Evolutionary conservation across 129 eudicot genomes (phyloP).

Genomic region (Chrysanthemum seticuspe): DNA sequence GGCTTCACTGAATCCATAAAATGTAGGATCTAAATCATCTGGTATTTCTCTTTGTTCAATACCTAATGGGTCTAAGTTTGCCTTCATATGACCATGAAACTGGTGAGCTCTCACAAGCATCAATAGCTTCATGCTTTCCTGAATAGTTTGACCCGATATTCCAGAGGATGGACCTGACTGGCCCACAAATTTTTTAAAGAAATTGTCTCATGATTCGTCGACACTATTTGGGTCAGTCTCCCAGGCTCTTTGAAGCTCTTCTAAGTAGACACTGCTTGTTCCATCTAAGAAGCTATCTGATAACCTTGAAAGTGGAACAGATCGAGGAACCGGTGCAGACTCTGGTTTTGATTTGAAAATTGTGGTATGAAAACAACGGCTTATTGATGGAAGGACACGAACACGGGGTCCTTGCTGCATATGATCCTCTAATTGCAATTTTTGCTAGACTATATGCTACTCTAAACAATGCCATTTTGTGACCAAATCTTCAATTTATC

Average conservation of each 20-base stretch:
- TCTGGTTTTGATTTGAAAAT: conserved; percentile 55
- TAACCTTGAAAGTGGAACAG: conserved; percentile 85
- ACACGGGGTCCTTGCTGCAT: conserved; percentile 43
- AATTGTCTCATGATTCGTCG: conserved; percentile 96
- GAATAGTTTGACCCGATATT: conserved; percentile 90
- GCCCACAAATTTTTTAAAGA: conserved; percentile 85
- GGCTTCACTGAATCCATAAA: conserved; percentile 70
- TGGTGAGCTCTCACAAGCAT: conserved; percentile 81
- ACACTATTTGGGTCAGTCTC: conserved; percentile 89
- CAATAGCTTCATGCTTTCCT: conserved; percentile 83
- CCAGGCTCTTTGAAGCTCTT: conserved; percentile 98
- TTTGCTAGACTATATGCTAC: conserved; percentile 73
- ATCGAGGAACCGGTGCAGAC: conserved; percentile 76
- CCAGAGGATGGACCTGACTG: conserved; percentile 76
- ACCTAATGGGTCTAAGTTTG: conserved; percentile 69
- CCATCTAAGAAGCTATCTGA: conserved; percentile 93
- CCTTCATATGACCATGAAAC: conserved; percentile 77
- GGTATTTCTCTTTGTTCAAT: conserved; percentile 58
- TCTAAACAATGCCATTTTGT: conserved; percentile 80
- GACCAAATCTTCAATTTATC: neutral
- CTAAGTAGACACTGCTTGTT: conserved; percentile 90
- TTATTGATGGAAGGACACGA: conserved; percentile 26
- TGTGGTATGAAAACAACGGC: conserved; percentile 56
- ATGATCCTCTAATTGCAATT: conserved; percentile 60
- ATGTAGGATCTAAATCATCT: conserved; percentile 60